These are phyloP conservation scores for Strigomonas galati DNA, from an alignment of 208 protist species.

Conservation along the genomic window DNA sequence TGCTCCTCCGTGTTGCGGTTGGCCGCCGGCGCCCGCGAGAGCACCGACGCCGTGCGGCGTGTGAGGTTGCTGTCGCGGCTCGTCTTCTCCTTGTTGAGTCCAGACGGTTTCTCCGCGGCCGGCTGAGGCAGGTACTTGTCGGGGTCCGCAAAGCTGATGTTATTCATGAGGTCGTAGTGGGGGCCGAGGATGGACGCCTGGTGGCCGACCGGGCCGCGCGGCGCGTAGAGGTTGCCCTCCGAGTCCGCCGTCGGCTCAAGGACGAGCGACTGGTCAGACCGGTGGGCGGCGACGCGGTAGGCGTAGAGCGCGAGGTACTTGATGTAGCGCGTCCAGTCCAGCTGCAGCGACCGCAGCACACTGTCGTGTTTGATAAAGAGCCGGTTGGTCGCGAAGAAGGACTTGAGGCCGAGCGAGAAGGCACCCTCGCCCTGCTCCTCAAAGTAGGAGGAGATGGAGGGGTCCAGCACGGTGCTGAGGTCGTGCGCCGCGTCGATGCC, in stretches of 20 bases:
- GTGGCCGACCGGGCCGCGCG: conserved; percentile 15
- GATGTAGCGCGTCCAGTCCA: conserved; percentile 79
- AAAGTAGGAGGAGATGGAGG: conserved; percentile 78
- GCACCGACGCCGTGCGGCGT: not conserved
- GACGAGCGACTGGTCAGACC: conserved; percentile 25
- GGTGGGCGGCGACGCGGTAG: conserved; percentile 32
- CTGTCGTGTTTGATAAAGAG: conserved; percentile 48
- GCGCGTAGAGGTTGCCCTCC: conserved; percentile 37
- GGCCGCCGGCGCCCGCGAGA: conserved; percentile 14
- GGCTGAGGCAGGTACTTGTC: conserved; percentile 45
- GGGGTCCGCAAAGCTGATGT: conserved; percentile 28
- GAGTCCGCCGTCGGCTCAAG: conserved; percentile 42
- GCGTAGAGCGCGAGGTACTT: conserved; percentile 86
- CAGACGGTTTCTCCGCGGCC: not conserved
- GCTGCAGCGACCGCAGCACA: conserved; percentile 15
- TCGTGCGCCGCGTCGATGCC: conserved; percentile 58
- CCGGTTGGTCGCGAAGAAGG: conserved; percentile 54
- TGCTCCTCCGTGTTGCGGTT: conserved; percentile 19
- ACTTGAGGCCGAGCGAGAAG: conserved; percentile 35
- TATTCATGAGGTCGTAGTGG: conserved; percentile 54
- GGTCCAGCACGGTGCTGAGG: conserved; percentile 65
- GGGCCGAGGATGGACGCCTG: conserved; percentile 49
- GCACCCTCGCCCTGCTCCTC: conserved; percentile 39
- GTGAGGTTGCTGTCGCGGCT: not conserved
- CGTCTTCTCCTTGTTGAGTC: not conserved